Base-by-base conservation (phyloP, 331 rosid genomes). In the Malus hybrid region DNA sequence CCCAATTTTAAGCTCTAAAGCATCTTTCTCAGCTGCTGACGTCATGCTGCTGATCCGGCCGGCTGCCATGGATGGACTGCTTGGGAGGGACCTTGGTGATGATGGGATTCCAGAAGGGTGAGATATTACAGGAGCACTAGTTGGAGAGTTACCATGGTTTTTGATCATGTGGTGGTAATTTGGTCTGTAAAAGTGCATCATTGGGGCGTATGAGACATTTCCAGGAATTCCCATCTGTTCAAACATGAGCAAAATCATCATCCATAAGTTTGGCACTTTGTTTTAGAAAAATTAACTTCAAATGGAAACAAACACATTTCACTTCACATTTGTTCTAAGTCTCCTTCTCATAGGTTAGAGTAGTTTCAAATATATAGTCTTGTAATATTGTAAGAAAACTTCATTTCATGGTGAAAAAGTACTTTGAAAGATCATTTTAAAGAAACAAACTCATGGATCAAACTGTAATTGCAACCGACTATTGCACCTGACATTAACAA, bases 21-120 rank as follows among this genome's bases (percentile, higher is more conserved):
- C 83, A 75, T 85, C 85, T 10, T 57, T 56, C 59, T 72, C 60
- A 9, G 64, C 20, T 1, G 77, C n/a, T 10, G 59, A 75, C 24
- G 65, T 54, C n/a, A 3, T 50, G 50, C 20, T 27, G 15, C 10
- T 42, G 48, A 42, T 11, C 20, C 69, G 48, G 36, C 39, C 66
- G 3, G 20, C 66, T 2, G 29, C n/a, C 46, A 20, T 24, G 2
- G 61, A n/a, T 42, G 82, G 75, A 34, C 73, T 71, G 36, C 52
- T 68, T n/a, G 79, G 76, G 18, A 64, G 75, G 16, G 84, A 70
- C 46, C 74, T 54, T 7, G 86, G 85, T 2, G 84, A 81, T 18
- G 87, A 81, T 18, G 87, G 87, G 52, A 83, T 75, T 1, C 87
- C 85, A 8, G 87, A 80, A 29, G 85, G 87, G 73, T 83, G 89